Evolutionary conservation across 495 filamentous ascomycete genomes (phyloP).

Genomic region (Rhypophila decipiens): DNA sequence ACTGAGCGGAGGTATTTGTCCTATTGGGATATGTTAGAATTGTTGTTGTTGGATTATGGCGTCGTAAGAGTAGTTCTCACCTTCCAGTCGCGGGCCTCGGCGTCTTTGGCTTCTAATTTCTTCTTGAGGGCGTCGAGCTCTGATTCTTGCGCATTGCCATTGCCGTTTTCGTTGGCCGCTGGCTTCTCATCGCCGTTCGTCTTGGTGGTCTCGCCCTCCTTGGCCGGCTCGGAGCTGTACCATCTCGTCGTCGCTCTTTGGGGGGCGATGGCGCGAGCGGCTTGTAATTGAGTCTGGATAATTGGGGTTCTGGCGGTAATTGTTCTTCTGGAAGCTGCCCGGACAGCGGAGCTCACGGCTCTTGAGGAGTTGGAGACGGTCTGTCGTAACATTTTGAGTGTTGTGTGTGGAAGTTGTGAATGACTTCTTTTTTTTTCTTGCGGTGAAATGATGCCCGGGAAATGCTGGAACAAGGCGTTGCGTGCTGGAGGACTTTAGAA

Average conservation of each 20-base stretch:
- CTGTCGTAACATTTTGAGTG: conserved; percentile 38
- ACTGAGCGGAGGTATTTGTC: conserved; percentile 89
- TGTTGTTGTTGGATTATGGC: too few species aligned
- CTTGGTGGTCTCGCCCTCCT: conserved; percentile 17
- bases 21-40: too few species aligned
- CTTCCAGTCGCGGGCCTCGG: conserved; percentile 80
- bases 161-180: conserved; percentile 9
- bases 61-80: too few species aligned
- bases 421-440: neutral
- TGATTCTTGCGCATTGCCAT: conserved; percentile 12
- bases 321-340: conserved; percentile 20
- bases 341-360: conserved; percentile 25
- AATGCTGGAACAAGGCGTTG: neutral
- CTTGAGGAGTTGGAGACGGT: conserved; percentile 31
- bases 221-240: conserved; percentile 39
- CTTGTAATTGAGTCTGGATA: conserved; percentile 19
- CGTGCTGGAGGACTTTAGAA: conserved; percentile 6
- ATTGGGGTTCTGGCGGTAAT: conserved; percentile 23
- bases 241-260: conserved; percentile 28
- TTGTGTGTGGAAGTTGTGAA: too few species aligned
- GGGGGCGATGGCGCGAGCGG: conserved; percentile 18
- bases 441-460: conserved; percentile 2
- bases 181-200: conserved; percentile 24
- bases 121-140: conserved; percentile 41
- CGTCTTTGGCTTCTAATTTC: conserved; percentile 78